Conservation (phyloP, 2,329 filamentous ascomycete species). For the Lachnellula suecica region DNA sequence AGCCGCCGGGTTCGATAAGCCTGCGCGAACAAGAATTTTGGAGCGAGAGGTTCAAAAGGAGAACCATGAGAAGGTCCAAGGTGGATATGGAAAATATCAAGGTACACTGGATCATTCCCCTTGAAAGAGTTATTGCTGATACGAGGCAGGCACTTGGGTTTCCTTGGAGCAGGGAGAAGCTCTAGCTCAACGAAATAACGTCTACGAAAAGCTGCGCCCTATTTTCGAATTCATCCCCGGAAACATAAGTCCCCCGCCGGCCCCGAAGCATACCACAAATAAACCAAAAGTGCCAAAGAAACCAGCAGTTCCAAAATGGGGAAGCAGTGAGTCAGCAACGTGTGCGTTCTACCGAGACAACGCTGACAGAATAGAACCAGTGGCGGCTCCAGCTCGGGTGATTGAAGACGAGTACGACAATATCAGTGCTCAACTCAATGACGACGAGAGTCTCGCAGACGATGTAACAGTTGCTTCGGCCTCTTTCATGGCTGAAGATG, state of each 20-base stretch:
- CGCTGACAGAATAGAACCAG: slow-evolving; percentile 34
- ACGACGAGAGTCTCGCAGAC: slow-evolving; percentile 75
- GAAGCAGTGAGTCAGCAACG: slow-evolving; percentile 39
- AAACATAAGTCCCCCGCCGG: slow-evolving; percentile 84
- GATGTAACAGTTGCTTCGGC: slow-evolving; percentile 81
- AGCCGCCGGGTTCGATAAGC: slow-evolving; percentile 95
- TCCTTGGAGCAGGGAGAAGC: slow-evolving; percentile 78
- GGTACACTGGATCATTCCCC: too few relatives aligned
- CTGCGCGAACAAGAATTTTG: slow-evolving; percentile 88
- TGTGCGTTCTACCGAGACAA: slow-evolving; percentile 4
- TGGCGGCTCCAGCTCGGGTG: slow-evolving; percentile 39
- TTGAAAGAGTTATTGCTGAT: slow-evolving; percentile 17
- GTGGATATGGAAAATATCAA: slow-evolving; percentile 98
- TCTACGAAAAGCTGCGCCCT: slow-evolving; percentile 76
- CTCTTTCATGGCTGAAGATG: slow-evolving; percentile 82
- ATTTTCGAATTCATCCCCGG: slow-evolving; percentile 91
- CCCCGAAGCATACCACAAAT: slow-evolving; percentile 87
- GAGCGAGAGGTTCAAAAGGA: slow-evolving; percentile 98
- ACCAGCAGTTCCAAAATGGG: slow-evolving; percentile 61
- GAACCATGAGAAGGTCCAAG: slow-evolving; percentile 95
- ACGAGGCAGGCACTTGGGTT: slow-evolving; percentile 81
- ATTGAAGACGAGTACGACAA: slow-evolving; percentile 66
- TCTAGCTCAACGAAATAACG: slow-evolving; percentile 83
- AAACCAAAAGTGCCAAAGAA: slow-evolving; percentile 78
- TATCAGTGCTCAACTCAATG: slow-evolving; percentile 61